These are phyloP conservation scores for Puccinia triticina DNA, from an alignment of 1,284 basidiomycete species.

Conservation along the genomic window DNA sequence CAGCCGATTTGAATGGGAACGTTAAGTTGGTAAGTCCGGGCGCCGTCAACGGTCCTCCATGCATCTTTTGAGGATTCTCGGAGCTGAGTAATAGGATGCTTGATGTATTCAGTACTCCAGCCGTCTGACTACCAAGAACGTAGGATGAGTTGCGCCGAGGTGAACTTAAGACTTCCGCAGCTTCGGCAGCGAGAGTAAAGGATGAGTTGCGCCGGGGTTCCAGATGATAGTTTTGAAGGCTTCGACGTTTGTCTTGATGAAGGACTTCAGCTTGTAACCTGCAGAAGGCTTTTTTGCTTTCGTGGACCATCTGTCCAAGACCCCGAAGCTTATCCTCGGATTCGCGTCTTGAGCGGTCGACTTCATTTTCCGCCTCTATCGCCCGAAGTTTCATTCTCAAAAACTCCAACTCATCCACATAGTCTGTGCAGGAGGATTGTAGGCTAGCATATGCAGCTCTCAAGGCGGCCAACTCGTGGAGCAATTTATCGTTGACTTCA, in stretches of 20 bases:
- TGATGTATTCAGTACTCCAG: not conserved
- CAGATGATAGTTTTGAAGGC: constrained; percentile 20
- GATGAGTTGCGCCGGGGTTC: not conserved
- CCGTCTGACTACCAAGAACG: not conserved
- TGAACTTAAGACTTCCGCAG: not conserved
- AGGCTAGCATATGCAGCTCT: constrained; percentile 41
- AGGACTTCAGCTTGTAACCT: constrained; percentile 29
- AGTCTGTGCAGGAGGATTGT: constrained; percentile 20
- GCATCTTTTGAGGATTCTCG: not conserved
- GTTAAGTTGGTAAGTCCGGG: not conserved
- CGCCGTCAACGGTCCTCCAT: not conserved
- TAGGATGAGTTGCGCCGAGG: not conserved
- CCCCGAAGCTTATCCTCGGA: constrained; percentile 21
- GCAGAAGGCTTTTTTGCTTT: constrained; percentile 38
- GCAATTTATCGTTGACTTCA: constrained; percentile 47
- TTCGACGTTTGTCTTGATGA: constrained; percentile 25
- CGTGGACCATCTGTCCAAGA: constrained; percentile 31
- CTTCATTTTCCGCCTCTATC: not conserved
- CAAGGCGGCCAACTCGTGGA: constrained; percentile 39
- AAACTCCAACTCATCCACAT: constrained; percentile 40
- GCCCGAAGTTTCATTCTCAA: not conserved
- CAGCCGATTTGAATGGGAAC: not conserved
- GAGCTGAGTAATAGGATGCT: constrained; percentile 1
- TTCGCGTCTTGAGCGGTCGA: constrained; percentile 19
- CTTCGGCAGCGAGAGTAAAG: not conserved